Evolutionary conservation across 176 grass and related monocot genomes (phyloP).

Genomic region (Bromus sterilis): DNA sequence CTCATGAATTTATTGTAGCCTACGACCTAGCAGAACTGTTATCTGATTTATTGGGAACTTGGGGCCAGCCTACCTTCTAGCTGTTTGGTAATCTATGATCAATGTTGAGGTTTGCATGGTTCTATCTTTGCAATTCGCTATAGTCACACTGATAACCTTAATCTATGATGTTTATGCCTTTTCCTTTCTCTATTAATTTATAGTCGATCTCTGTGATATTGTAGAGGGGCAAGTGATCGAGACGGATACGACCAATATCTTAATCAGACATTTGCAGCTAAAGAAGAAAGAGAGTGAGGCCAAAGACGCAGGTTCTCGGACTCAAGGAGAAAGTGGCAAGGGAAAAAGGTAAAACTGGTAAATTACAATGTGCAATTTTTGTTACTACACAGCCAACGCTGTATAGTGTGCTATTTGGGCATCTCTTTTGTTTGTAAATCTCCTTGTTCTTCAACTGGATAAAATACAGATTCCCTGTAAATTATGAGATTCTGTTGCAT

Average conservation of each 20-base stretch:
- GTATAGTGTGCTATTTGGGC: neutral
- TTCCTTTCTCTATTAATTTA: neutral
- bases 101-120: neutral
- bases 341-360: constrained; percentile 62
- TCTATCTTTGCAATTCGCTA: neutral
- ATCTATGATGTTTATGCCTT: neutral
- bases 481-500: constrained; percentile 9
- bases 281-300: constrained; percentile 70
- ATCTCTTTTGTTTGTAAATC: neutral
- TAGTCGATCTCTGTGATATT: constrained; percentile 17
- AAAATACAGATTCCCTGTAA: neutral
- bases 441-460: neutral
- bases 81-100: neutral
- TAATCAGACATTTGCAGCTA: constrained; percentile 91
- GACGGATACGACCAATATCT: constrained; percentile 85
- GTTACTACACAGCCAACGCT: neutral
- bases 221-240: constrained; percentile 79
- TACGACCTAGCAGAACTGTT: neutral
- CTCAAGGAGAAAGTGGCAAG: constrained; percentile 21
- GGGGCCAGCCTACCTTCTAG: neutral
- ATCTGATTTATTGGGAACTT: neutral
- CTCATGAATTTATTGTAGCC: neutral
- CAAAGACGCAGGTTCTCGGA: constrained; percentile 43
- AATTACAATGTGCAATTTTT: too few relatives aligned
- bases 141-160: neutral